Evolutionary conservation across 441 rosid genomes (phyloP).

Genomic region (Syzygium syzygioides): DNA sequence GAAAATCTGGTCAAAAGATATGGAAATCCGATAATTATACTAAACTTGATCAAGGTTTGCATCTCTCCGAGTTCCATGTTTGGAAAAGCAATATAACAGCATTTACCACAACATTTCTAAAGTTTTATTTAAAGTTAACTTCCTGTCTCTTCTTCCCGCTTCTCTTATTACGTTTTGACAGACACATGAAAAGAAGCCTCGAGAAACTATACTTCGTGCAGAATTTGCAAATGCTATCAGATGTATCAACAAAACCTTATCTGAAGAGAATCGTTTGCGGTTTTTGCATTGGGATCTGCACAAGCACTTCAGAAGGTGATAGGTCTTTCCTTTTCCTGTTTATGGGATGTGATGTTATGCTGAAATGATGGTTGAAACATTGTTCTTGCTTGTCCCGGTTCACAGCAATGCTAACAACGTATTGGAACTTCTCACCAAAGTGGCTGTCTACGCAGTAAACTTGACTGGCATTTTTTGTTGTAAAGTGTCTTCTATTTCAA

Average conservation of each 20-base stretch:
- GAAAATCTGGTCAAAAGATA: conserved; percentile 92
- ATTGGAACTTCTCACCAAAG: conserved; percentile 78
- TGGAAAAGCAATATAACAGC: background rate
- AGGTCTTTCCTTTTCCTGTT: background rate
- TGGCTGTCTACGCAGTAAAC: conserved; percentile 73
- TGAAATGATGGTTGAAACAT: background rate
- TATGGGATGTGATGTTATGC: background rate
- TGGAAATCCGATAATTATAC: conserved; percentile 90
- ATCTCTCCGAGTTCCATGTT: background rate
- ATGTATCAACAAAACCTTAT: conserved; percentile 72
- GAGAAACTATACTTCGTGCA: conserved; percentile 85
- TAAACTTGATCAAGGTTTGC: conserved; percentile 88
- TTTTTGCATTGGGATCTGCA: conserved; percentile 84
- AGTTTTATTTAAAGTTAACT: background rate
- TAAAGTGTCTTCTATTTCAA: conserved; percentile 58
- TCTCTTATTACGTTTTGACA: conserved; percentile 15
- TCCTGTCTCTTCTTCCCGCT: background rate
- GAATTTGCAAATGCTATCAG: conserved; percentile 97
- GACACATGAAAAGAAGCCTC: conserved; percentile 92
- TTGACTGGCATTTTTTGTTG: conserved; percentile 88
- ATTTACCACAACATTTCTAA: background rate
- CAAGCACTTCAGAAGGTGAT: conserved; percentile 75
- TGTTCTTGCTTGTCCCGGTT: conserved; percentile 18
- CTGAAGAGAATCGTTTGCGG: conserved; percentile 71
- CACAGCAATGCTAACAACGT: conserved; percentile 72